These are phyloP conservation scores for Penicillium sp. DNA, from an alignment of 2,329 filamentous ascomycete species.

Conservation along the genomic window DNA sequence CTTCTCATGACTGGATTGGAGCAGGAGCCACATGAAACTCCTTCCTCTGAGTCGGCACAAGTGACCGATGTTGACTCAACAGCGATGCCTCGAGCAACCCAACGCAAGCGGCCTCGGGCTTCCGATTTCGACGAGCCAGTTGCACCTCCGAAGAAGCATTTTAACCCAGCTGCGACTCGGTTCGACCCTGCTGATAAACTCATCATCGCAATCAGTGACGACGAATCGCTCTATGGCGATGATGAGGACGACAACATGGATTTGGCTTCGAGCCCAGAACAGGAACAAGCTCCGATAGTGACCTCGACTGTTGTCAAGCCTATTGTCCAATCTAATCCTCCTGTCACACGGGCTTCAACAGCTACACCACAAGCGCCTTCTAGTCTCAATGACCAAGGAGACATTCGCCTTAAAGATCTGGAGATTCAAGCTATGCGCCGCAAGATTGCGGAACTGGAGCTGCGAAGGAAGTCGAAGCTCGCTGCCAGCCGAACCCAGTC, in stretches of 20 bases:
- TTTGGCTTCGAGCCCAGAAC: constrained; percentile 29
- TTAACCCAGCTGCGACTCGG: constrained; percentile 51
- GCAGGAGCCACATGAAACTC: constrained; percentile 3
- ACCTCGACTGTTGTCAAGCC: constrained; percentile 45
- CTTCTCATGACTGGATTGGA: constrained; percentile 46
- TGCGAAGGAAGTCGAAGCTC: constrained; percentile 42
- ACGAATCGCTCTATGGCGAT: constrained; percentile 48
- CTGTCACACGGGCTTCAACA: constrained; percentile 35
- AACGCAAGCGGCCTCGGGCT: constrained; percentile 62
- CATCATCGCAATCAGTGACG: constrained; percentile 83
- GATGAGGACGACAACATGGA: constrained; percentile 31
- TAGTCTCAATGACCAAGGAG: constrained; percentile 38
- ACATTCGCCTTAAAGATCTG: constrained; percentile 47
- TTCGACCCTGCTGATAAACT: constrained; percentile 56
- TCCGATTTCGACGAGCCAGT: constrained; percentile 66
- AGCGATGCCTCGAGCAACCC: constrained; percentile 21
- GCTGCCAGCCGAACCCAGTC: constrained; percentile 37
- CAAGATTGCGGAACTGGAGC: constrained; percentile 50
- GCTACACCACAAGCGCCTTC: constrained; percentile 37
- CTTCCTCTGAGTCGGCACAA: constrained; percentile 7
- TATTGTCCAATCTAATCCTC: constrained; percentile 39
- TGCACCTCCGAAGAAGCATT: constrained; percentile 56
- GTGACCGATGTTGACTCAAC: constrained; percentile 17
- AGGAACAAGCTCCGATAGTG: constrained; percentile 21
- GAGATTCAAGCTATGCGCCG: constrained; percentile 48